phyloP scores from a whole-genome alignment of 2,329 filamentous ascomycete species.

The Monosporascus sp. region DNA sequence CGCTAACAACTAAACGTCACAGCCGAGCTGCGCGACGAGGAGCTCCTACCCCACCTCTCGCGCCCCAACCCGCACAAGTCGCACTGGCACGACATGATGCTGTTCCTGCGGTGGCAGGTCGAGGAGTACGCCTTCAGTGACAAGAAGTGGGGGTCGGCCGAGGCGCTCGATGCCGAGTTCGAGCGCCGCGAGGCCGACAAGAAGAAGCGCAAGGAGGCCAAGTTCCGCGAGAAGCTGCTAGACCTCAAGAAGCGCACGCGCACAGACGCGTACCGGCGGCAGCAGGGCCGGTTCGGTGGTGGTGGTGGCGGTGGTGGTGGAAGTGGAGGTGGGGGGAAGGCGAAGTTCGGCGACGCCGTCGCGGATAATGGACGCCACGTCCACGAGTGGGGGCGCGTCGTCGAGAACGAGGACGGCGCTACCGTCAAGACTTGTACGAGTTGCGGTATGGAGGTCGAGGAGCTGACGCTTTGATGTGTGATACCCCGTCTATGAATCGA shows the following conservation, averaged over 20 bases:
- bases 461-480: slow-evolving; percentile 56
- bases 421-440: slow-evolving; percentile 74
- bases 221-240: slow-evolving; percentile 83
- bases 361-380: slow-evolving; percentile 68
- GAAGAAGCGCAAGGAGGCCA: slow-evolving; percentile 81
- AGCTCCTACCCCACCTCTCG: slow-evolving; percentile 80
- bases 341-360: slow-evolving; percentile 73
- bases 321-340: slow-evolving; percentile 32
- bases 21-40: slow-evolving; percentile 87
- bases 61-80: slow-evolving; percentile 93
- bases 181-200: slow-evolving; percentile 72
- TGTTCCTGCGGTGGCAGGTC: slow-evolving; percentile 89
- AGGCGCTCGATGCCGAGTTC: slow-evolving; percentile 84
- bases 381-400: slow-evolving; percentile 76
- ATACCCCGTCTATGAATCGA: slow-evolving; percentile 4
- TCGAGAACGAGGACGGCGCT: slow-evolving; percentile 67
- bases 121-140: slow-evolving; percentile 83
- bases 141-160: slow-evolving; percentile 85
- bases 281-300: slow-evolving; percentile 49
- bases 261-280: slow-evolving; percentile 81
- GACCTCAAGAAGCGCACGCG: slow-evolving; percentile 91
- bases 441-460: slow-evolving; percentile 76
- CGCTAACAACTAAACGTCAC: slow-evolving; percentile 5
- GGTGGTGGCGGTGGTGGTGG: slow-evolving; percentile 40
- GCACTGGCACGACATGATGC: slow-evolving; percentile 98